Percentiles rank a stretch among this genome's conserved stretches.
Evolutionary conservation across 768 basidiomycete genomes (phyloP).

Genomic region (Lactifluus volemus): DNA sequence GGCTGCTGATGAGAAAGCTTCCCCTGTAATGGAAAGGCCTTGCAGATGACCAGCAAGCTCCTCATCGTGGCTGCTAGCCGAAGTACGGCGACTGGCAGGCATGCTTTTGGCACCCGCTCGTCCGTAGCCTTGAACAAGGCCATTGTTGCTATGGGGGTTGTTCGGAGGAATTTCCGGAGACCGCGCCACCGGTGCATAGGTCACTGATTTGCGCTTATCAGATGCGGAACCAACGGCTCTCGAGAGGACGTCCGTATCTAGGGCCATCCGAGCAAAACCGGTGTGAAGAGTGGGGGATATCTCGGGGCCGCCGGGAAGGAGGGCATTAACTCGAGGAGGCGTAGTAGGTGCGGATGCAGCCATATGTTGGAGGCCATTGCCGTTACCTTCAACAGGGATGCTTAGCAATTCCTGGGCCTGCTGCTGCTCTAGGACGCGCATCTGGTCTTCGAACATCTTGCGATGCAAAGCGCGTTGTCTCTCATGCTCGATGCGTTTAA

Average conservation of each 20-base stretch:
- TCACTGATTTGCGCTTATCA: slow-evolving; percentile 83
- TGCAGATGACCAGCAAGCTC: slow-evolving; percentile 71
- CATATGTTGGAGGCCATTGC: slow-evolving; percentile 53
- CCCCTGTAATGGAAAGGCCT: slow-evolving; percentile 58
- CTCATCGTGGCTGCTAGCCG: slow-evolving; percentile 80
- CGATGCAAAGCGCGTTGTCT: slow-evolving; percentile 81
- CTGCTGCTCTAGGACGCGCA: slow-evolving; percentile 86
- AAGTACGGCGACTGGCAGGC: slow-evolving; percentile 86
- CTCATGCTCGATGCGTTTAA: slow-evolving; percentile 87
- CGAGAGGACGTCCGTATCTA: slow-evolving; percentile 53
- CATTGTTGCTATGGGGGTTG: slow-evolving; percentile 30
- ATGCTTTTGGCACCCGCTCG: slow-evolving; percentile 83
- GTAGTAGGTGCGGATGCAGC: slow-evolving; percentile 88
- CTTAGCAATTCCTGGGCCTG: slow-evolving; percentile 80
- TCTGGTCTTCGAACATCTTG: slow-evolving; percentile 92
- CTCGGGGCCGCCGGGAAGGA: slow-evolving; percentile 47
- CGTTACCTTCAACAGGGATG: slow-evolving; percentile 56
- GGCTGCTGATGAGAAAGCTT: slow-evolving; percentile 51
- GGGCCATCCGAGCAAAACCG: slow-evolving; percentile 37
- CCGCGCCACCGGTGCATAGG: slow-evolving; percentile 70
- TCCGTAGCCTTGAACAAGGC: slow-evolving; percentile 41
- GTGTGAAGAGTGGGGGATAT: slow-evolving; percentile 34
- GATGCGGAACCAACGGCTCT: slow-evolving; percentile 58
- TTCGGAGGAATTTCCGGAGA: slow-evolving; percentile 48
- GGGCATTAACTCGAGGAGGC: slow-evolving; percentile 69